These are phyloP conservation scores for Ophiosphaerella herpotricha DNA, from an alignment of 2,329 filamentous ascomycete genomes.

Conservation along the genomic window DNA sequence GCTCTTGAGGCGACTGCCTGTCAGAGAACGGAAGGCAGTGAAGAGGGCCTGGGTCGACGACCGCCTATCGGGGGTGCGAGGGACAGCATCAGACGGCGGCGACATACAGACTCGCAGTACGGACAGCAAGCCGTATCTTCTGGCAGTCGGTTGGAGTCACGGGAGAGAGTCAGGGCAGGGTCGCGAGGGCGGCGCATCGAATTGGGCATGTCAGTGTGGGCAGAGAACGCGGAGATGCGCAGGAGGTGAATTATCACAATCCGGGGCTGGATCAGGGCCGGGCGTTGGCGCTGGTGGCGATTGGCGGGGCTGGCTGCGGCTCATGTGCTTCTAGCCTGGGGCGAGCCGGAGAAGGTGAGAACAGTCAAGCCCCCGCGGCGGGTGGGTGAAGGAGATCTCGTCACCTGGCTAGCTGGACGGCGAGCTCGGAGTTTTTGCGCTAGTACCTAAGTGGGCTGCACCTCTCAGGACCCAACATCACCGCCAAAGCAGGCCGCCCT, in stretches of 20 bases:
- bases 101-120: conserved; percentile 32
- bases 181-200: conserved; percentile 22
- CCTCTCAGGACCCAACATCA: conserved; percentile 5
- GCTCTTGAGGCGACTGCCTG: conserved; percentile 42
- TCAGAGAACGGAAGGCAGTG: conserved; percentile 45
- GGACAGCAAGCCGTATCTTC: no score
- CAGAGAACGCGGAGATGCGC: no score
- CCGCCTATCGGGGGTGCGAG: conserved; percentile 45
- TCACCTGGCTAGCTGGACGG: conserved; percentile 3
- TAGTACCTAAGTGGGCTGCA: conserved; percentile 10
- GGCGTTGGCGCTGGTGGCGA: no score
- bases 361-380: not conserved
- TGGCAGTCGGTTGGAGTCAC: not conserved
- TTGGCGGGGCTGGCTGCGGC: no score
- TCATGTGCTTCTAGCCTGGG: no score
- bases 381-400: conserved; percentile 3
- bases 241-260: no score
- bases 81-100: conserved; percentile 41
- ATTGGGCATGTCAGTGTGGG: no score
- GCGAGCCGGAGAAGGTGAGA: no score
- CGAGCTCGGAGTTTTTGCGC: not conserved
- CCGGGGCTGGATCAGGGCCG: no score
- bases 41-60: conserved; percentile 46
- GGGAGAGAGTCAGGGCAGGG: conserved; percentile 9
- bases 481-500: conserved; percentile 17